Conservation (phyloP, 129 eudicot genomes). For the Arctium lappa region DNA sequence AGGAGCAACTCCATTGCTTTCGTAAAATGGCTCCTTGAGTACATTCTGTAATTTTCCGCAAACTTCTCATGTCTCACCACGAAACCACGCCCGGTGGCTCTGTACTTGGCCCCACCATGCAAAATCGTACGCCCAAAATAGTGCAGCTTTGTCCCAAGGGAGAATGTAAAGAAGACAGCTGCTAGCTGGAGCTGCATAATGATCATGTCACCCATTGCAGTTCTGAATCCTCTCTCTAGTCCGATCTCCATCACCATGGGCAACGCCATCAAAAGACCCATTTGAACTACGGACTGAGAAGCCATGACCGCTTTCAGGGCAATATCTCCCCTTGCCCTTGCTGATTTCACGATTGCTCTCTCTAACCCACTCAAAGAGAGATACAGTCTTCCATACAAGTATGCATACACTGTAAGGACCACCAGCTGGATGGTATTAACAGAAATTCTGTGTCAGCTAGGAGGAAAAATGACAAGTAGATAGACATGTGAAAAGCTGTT, state of each 20-base stretch:
- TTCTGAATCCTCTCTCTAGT: conserved; percentile 86
- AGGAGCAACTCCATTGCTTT: conserved; percentile 75
- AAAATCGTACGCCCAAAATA: conserved; percentile 87
- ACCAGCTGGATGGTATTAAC: conserved; percentile 56
- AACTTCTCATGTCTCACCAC: conserved; percentile 94
- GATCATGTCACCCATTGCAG: conserved; percentile 75
- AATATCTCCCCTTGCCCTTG: conserved; percentile 62
- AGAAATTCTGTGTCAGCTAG: conserved; percentile 5
- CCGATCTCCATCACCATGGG: conserved; percentile 99
- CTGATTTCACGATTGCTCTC: conserved; percentile 57
- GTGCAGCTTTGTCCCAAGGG: conserved; percentile 92
- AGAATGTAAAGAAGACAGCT: conserved; percentile 91
- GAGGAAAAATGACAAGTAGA: conserved; percentile 8
- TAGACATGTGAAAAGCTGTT: conserved; percentile 9
- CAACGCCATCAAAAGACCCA: conserved; percentile 82
- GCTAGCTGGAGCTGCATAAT: conserved; percentile 95
- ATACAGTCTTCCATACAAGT: conserved; percentile 79
- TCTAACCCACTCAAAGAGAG: conserved; percentile 87
- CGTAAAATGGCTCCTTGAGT: conserved; percentile 95
- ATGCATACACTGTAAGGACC: conserved; percentile 82
- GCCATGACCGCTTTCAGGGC: conserved; percentile 84
- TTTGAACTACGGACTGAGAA: conserved; percentile 82
- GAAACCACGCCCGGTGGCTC: conserved; percentile 99
- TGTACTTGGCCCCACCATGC: conserved; percentile 96
- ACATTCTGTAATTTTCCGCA: conserved; percentile 98